Percentiles rank a stretch among this genome's conserved stretches.
These are phyloP conservation scores for Elymus sibiricus DNA, from an alignment of 176 grass and related monocot genomes.

Conservation along the genomic window DNA sequence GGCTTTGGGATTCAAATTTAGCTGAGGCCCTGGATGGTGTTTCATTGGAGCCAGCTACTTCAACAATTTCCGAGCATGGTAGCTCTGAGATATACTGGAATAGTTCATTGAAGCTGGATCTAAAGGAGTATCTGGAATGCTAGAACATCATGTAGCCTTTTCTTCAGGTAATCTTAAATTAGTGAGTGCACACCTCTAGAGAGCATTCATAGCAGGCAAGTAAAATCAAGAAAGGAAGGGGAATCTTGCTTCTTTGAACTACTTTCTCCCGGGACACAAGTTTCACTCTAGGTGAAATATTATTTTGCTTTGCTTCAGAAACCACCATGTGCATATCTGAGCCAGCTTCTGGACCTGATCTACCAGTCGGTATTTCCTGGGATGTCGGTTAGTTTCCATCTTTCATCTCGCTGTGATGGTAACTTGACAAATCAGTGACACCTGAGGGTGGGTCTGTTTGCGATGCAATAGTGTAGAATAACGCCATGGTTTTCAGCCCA, in stretches of 20 bases:
- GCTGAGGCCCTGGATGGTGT: slow-evolving; percentile 61
- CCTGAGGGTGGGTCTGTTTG: neutral
- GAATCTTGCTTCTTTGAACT: neutral
- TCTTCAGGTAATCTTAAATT: neutral
- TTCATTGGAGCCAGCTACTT: slow-evolving; percentile 33
- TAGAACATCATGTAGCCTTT: slow-evolving; percentile 19
- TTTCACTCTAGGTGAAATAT: neutral
- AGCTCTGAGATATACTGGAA: slow-evolving; percentile 59
- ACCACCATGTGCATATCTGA: neutral
- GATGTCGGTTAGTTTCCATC: neutral
- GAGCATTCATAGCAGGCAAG: neutral
- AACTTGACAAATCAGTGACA: neutral
- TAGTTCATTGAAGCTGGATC: slow-evolving; percentile 54
- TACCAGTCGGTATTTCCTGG: neutral
- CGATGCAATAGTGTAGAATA: neutral
- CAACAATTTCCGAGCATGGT: slow-evolving; percentile 5
- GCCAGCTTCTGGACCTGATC: neutral
- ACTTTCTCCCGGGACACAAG: neutral
- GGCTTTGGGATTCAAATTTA: slow-evolving; percentile 76
- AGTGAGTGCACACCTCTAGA: neutral
- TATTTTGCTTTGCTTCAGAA: neutral
- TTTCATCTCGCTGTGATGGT: neutral
- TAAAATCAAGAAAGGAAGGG: neutral
- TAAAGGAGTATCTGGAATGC: slow-evolving; percentile 56
- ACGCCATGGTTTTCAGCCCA: neutral